Evolutionary conservation across 805 yeast genomes (phyloP).

Genomic region (Sugiyamaella mastotermitis): DNA sequence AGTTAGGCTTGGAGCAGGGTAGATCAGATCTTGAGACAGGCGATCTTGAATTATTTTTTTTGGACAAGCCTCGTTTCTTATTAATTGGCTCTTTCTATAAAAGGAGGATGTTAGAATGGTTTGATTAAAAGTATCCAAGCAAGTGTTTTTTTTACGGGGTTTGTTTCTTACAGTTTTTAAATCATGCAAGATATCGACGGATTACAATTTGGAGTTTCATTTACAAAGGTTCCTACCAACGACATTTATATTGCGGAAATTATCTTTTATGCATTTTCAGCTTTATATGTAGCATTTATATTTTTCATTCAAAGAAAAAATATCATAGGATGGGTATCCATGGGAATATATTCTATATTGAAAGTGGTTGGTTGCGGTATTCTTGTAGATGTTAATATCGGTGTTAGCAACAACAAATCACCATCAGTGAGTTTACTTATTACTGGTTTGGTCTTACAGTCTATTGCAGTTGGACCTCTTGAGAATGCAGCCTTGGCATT

Average conservation of each 20-base stretch:
- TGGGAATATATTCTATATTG: constrained; percentile 6
- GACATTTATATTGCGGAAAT: constrained; percentile 10
- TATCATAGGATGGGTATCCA: constrained; percentile 11
- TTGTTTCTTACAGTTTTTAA: too few relatives aligned
- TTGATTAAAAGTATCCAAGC: too few relatives aligned
- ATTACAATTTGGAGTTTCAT: too few relatives aligned
- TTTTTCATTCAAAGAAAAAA: constrained; percentile 3
- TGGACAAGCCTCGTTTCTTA: too few relatives aligned
- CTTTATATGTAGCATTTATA: background rate
- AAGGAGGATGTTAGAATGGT: too few relatives aligned
- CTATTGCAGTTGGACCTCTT: constrained; percentile 14
- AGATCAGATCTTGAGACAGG: too few relatives aligned
- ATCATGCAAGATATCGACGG: too few relatives aligned
- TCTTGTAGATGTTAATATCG: constrained; percentile 5
- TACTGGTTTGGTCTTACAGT: constrained; percentile 9
- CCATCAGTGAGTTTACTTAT: constrained; percentile 7
- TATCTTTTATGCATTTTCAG: constrained; percentile 4
- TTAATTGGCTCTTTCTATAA: too few relatives aligned
- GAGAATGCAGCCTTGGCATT: constrained; percentile 12
- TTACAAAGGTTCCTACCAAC: too few relatives aligned
- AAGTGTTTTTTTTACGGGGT: too few relatives aligned
- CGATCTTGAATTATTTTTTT: too few relatives aligned
- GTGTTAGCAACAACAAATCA: constrained; percentile 1
- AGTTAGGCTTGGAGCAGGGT: too few relatives aligned
- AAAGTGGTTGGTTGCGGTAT: constrained; percentile 10